Evolutionary conservation across 78 protist species (phyloP).

Genomic region (Andalucia godoyi): DNA sequence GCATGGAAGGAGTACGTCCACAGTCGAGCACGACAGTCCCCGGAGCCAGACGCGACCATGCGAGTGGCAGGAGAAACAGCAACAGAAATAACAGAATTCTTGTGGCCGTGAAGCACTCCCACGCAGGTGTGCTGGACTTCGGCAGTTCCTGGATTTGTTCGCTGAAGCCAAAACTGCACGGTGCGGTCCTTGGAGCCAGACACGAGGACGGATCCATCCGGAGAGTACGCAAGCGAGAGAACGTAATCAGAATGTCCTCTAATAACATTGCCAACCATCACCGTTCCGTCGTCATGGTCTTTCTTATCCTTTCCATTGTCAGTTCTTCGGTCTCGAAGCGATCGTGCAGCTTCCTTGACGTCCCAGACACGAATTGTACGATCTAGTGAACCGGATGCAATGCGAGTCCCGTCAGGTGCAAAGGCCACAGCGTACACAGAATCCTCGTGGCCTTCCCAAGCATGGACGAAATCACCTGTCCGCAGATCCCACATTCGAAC

Average conservation of each 20-base stretch:
- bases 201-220: conserved; percentile 64
- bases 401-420: conserved; percentile 47
- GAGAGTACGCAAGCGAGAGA: conserved; percentile 60
- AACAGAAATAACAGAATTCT: conserved; percentile 63
- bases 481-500: conserved; percentile 68
- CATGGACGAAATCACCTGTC: conserved; percentile 39
- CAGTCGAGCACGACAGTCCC: conserved; percentile 52
- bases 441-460: conserved; percentile 70
- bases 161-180: conserved; percentile 72
- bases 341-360: background rate
- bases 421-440: conserved; percentile 73
- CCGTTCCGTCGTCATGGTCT: background rate
- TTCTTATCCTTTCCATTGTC: too few relatives aligned
- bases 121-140: background rate
- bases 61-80: conserved; percentile 43
- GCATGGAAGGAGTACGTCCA: too few relatives aligned
- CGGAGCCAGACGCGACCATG: conserved; percentile 64
- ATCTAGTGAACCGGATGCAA: conserved; percentile 76
- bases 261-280: background rate
- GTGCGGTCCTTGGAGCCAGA: conserved; percentile 75
- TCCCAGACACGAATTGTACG: conserved; percentile 66
- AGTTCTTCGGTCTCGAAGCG: background rate
- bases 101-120: conserved; percentile 56
- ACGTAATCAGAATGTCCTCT: conserved; percentile 38
- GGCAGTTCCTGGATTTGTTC: conserved; percentile 3